Evolutionary conservation across 495 filamentous ascomycete species (phyloP), one percentile per base, ranked within the genome.

Genomic region (Neurospora sp.): DNA sequence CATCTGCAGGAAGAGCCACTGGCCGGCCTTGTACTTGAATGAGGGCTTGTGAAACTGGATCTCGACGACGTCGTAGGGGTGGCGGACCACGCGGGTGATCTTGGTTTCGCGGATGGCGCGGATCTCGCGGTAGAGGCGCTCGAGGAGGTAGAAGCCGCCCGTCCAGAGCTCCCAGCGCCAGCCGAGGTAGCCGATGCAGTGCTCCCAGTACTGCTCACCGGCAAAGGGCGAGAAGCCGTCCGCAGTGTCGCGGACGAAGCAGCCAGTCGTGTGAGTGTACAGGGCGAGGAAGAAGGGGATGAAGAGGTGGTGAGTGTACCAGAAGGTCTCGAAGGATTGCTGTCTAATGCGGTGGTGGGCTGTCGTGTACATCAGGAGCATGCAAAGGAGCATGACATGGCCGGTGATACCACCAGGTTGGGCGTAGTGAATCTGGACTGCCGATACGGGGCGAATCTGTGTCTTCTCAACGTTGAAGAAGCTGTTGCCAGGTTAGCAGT

Each of bases 241-340:
- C 12, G 84, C 76, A 5, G 89, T 90, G 76, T 96, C 91, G 73
- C 94, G 91, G 73, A 98, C 96, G 83, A 99, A 99, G 82, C 96
- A 99, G 53, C 93, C 93, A 16, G 93, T 93, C 11, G 96, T 94
- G 81, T 99, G 96, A 37, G 96, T 98, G 77, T 99, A 99, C 66
- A 98, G 88, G 20, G 87, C 93, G 48, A 99, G 87, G 78, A 98
- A 83, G 83, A 99, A 99, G 16, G 96, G 94, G 74, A 99, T 91
- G 79, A 98, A 98, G 11, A 99, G 88, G 75, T 99, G 96, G 81
- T 99, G 96, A 12, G 93, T 97, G 82, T 99, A 99, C 96, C 95
- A 98, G 79, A 99, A 99, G 1, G 95, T 95, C 82, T 99, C 96
- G 81, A 92, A 99, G 3, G 92, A 96, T 78, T 99, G 96, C 79